Percentiles rank a stretch among this genome's conserved stretches.
Evolutionary conservation across 2,329 filamentous ascomycete species (phyloP).

Genomic region (Ascocoryne sarcoides): DNA sequence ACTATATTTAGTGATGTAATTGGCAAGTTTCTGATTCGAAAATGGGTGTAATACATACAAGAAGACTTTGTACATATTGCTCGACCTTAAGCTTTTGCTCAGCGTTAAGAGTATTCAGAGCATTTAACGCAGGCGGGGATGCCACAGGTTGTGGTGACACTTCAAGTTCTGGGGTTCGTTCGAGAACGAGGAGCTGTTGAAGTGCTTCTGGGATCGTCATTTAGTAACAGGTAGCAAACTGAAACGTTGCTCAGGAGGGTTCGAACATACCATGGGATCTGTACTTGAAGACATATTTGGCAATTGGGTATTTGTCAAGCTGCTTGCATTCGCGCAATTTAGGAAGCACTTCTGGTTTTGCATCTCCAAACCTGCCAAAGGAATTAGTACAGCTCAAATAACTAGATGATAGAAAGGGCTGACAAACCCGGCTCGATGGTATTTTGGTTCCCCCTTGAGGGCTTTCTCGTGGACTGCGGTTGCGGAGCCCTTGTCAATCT

Average conservation of each 20-base stretch:
- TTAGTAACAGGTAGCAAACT: not conserved
- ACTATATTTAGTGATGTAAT: not conserved
- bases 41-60: not conserved
- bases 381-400: not conserved
- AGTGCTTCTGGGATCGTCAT: slow-evolving; percentile 2
- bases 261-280: not conserved
- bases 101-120: not conserved
- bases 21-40: too few relatives aligned
- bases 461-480: slow-evolving; percentile 11
- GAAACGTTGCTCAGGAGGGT: not conserved
- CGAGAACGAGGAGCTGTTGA: slow-evolving; percentile 2
- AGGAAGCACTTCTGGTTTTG: not conserved
- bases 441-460: slow-evolving; percentile 13
- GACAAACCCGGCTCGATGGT: slow-evolving; percentile 8
- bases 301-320: not conserved
- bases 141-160: not conserved
- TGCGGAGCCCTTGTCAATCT: not conserved
- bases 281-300: not conserved
- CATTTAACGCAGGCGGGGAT: not conserved
- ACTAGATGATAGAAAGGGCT: not conserved
- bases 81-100: not conserved
- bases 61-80: not conserved
- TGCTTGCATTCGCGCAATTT: not conserved
- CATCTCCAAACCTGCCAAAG: not conserved
- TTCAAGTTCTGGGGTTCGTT: slow-evolving; percentile 3